Conservation (phyloP, 1,139 yeast species). For the Magnusiomyces clavatus region DNA sequence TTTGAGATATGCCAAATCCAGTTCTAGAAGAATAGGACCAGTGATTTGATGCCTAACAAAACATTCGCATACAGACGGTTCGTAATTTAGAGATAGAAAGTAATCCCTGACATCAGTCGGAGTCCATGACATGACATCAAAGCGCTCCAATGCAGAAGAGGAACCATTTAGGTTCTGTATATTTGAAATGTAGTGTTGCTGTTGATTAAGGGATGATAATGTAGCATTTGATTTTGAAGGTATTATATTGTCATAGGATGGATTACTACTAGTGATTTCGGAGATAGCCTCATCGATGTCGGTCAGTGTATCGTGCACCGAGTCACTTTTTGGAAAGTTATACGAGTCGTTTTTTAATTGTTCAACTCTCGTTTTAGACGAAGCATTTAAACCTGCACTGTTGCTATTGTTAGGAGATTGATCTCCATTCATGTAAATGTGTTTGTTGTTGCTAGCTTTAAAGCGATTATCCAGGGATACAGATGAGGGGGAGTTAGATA, state of each 20-base stretch:
- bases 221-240: conserved; percentile 1
- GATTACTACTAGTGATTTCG: conserved; percentile 39
- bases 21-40: conserved; percentile 74
- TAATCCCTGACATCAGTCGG: conserved; percentile 79
- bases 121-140: conserved; percentile 49
- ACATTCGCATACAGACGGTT: conserved; percentile 60
- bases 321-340: conserved; percentile 18
- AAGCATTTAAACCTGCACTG: neutral
- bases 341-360: neutral
- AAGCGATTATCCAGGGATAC: neutral
- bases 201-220: conserved; percentile 5
- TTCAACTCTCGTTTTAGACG: neutral
- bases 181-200: conserved; percentile 1
- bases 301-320: conserved; percentile 54
- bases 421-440: too few species aligned
- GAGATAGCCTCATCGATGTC: conserved; percentile 82
- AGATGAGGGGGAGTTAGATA: conserved; percentile 11
- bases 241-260: conserved; percentile 19
- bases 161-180: conserved; percentile 9
- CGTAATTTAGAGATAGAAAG: conserved; percentile 68
- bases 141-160: conserved; percentile 10
- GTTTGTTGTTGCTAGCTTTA: too few species aligned
- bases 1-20: conserved; percentile 78
- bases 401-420: neutral
- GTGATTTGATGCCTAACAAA: conserved; percentile 84